Evolutionary conservation across 1,284 basidiomycete genomes (phyloP).

Genomic region (Moniliella sp.): DNA sequence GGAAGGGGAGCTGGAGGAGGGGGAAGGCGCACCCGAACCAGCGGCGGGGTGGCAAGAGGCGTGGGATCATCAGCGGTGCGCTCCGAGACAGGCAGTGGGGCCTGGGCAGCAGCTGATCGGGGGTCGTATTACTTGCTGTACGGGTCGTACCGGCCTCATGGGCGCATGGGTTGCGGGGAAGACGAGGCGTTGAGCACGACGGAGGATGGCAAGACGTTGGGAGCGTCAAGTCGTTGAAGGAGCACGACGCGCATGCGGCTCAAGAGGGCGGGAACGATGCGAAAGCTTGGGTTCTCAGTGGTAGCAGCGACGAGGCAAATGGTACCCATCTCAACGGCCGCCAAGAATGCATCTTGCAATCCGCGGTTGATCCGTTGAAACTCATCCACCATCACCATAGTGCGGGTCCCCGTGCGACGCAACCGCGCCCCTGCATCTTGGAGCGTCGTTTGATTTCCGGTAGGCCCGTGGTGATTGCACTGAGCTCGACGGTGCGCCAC

Average conservation of each 20-base stretch:
- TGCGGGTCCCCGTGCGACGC: slow-evolving; percentile 48
- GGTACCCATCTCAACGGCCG: slow-evolving; percentile 9
- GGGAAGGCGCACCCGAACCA: too few relatives aligned
- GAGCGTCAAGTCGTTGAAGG: not conserved
- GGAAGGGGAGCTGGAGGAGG: too few relatives aligned
- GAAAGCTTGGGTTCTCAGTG: slow-evolving; percentile 37
- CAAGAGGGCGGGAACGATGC: slow-evolving; percentile 6
- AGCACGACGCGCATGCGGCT: not conserved
- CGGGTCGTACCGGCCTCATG: too few relatives aligned
- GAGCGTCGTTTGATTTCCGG: slow-evolving; percentile 56
- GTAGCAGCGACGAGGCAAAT: slow-evolving; percentile 56
- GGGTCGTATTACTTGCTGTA: too few relatives aligned
- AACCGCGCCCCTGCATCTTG: slow-evolving; percentile 58
- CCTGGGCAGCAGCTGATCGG: too few relatives aligned
- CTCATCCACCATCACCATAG: slow-evolving; percentile 61
- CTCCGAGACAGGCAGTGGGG: too few relatives aligned
- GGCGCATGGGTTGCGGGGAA: too few relatives aligned
- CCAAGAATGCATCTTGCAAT: slow-evolving; percentile 44
- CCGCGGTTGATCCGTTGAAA: slow-evolving; percentile 60
- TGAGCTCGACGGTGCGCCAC: slow-evolving; percentile 27
- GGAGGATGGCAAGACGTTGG: too few relatives aligned
- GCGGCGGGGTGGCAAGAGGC: too few relatives aligned
- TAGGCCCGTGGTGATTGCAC: slow-evolving; percentile 42
- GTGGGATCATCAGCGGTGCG: too few relatives aligned
- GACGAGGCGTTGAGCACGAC: too few relatives aligned